A percentile compares a stretch with the other conserved stretches of the same genome.
These are phyloP conservation scores for Mucor plumbeus DNA, from an alignment of 371 early-diverging fungal species.

Conservation along the genomic window DNA sequence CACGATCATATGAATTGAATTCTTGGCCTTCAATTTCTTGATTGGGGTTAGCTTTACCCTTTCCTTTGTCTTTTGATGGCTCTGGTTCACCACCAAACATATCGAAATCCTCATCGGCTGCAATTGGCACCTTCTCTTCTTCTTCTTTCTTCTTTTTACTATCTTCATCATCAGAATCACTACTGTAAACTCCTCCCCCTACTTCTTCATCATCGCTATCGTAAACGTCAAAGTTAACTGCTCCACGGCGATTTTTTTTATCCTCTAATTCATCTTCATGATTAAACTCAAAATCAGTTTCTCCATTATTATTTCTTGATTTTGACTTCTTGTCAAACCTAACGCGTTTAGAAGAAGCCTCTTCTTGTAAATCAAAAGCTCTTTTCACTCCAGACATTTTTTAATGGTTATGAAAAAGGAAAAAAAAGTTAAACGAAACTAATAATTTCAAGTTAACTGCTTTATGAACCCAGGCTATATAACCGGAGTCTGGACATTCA, in stretches of 20 bases:
- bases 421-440: not conserved
- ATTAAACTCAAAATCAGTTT: slow-evolving; percentile 51
- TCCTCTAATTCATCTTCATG: slow-evolving; percentile 54
- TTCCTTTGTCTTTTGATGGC: slow-evolving; percentile 22
- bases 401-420: not conserved
- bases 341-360: slow-evolving; percentile 40
- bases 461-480: not conserved
- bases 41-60: slow-evolving; percentile 32
- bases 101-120: slow-evolving; percentile 55
- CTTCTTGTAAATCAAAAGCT: slow-evolving; percentile 30
- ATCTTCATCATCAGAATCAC: slow-evolving; percentile 49
- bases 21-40: slow-evolving; percentile 64
- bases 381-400: slow-evolving; percentile 25
- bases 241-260: slow-evolving; percentile 56
- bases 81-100: slow-evolving; percentile 62
- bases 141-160: slow-evolving; percentile 22
- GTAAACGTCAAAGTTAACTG: slow-evolving; percentile 57
- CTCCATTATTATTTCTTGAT: not conserved
- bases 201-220: slow-evolving; percentile 63
- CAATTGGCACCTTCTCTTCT: slow-evolving; percentile 23
- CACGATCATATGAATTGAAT: slow-evolving; percentile 43
- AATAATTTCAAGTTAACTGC: not conserved
- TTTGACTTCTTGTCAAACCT: slow-evolving; percentile 36
- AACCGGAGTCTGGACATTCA: not conserved
- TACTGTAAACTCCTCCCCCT: slow-evolving; percentile 53